Base-by-base conservation (phyloP, 2,329 filamentous ascomycete species). In the Phaeosphaeria sp. region DNA sequence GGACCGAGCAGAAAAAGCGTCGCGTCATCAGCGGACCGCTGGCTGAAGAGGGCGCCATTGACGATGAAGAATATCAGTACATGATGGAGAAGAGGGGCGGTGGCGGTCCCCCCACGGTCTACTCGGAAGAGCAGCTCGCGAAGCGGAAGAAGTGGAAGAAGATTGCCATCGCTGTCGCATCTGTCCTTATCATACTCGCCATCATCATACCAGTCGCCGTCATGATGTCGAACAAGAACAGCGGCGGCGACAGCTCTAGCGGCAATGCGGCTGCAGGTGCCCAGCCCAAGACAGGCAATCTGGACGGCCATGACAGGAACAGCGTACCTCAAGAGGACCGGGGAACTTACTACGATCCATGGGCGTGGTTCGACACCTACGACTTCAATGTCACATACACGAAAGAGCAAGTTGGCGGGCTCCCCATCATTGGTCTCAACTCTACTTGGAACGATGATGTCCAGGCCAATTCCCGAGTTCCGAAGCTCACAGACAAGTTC, bases 361-460 rank as follows among this genome's bases (percentile, higher is more conserved):
- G 92, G 76, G 88, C 89, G 1, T 99, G 95, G 95, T 90, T 91
- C 65, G 90, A 96, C 67, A 97, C 93, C 0, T 85, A 83, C 0
- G 92, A 93, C 70, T 97, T 98, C 81, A 99, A 99, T 74, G 85
- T 94, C 60, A 98, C 95, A 0, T 99, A 96, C 74, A 99, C 95
- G 0, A 87, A 89, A 59, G 85, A 87, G 49, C 93, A 88, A 15
- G 89, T 98, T 0, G 95, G 95, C 20, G 91, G 89, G 2, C 83
- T 99, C n/a, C 89, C 92, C 0, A 77, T 98, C 58, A 98, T 98
- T 88, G 95, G 95, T 0, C 84, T 99, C 22, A 90, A 91, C 72
- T 88, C 87, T 0, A 84, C 87, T 0, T 99, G 92, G 91, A 90
- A 98, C 74, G 93, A 99, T 77, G 91, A 89, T 22, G 82, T 86